Evolutionary conservation across 2,329 filamentous ascomycete genomes (phyloP).

Genomic region (Neofusicoccum parvum): DNA sequence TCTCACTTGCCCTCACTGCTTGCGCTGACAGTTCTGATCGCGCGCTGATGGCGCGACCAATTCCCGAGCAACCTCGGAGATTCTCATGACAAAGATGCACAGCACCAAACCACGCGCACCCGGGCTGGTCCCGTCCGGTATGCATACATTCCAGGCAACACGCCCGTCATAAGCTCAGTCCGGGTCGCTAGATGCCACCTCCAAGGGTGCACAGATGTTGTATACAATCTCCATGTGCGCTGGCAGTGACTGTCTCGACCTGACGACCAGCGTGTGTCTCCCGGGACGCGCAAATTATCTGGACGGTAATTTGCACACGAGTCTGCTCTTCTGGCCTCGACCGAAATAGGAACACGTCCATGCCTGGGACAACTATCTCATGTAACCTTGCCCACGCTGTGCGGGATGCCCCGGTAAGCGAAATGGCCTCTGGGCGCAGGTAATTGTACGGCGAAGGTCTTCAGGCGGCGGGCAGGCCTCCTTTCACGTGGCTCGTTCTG

Average conservation of each 20-base stretch:
- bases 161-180: slow-evolving; percentile 7
- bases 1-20: neutral
- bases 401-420: slow-evolving; percentile 16
- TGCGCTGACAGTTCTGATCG: neutral
- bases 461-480: slow-evolving; percentile 5
- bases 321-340: slow-evolving; percentile 2
- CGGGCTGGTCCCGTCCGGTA: neutral
- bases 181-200: slow-evolving; percentile 3
- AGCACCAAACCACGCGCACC: neutral
- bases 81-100: slow-evolving; percentile 3
- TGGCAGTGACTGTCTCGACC: neutral
- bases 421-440: slow-evolving; percentile 11
- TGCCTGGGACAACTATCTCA: neutral
- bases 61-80: slow-evolving; percentile 3
- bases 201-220: slow-evolving; percentile 4
- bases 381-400: neutral
- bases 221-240: neutral
- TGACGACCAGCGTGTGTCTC: neutral
- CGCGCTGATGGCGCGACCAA: slow-evolving; percentile 7
- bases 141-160: neutral
- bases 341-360: slow-evolving; percentile 3
- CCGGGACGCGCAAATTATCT: slow-evolving; percentile 12
- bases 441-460: slow-evolving; percentile 4
- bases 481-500: slow-evolving; percentile 14
- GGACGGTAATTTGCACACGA: slow-evolving; percentile 12